Conservation (phyloP, 495 filamentous ascomycete species). For the Clavariopsis aquatica region DNA sequence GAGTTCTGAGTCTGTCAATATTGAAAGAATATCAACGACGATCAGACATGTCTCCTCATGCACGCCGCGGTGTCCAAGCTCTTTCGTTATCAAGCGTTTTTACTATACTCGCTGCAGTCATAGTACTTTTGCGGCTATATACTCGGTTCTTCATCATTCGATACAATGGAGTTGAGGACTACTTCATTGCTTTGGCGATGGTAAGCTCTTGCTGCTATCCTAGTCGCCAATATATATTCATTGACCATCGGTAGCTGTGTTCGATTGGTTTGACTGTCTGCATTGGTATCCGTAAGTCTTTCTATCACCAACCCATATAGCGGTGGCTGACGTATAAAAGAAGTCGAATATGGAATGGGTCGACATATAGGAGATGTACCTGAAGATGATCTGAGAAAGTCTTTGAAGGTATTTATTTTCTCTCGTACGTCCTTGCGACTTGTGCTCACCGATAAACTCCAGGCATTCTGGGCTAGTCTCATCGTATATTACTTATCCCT, state of each 20-base stretch:
- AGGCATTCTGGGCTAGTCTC: constrained; percentile 38
- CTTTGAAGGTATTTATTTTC: constrained; percentile 21
- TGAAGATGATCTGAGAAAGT: constrained; percentile 15
- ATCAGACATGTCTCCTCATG: constrained; percentile 4
- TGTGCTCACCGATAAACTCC: constrained; percentile 8
- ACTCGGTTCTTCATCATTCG: constrained; percentile 33
- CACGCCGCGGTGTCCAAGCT: constrained; percentile 7
- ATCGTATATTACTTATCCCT: constrained; percentile 39
- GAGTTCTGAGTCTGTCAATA: no score
- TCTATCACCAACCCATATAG: not conserved
- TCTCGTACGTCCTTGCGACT: not conserved
- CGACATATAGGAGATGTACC: constrained; percentile 12
- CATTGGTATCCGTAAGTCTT: constrained; percentile 28
- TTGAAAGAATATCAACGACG: not conserved
- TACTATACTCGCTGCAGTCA: constrained; percentile 25
- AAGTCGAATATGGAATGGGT: constrained; percentile 39
- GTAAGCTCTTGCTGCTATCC: constrained; percentile 4
- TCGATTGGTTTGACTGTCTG: constrained; percentile 37
- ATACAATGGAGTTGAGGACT: constrained; percentile 35
- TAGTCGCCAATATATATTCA: not conserved
- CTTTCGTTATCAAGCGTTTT: constrained; percentile 14
- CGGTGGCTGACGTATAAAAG: constrained; percentile 6
- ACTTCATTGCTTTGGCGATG: constrained; percentile 33
- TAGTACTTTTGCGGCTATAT: constrained; percentile 33
- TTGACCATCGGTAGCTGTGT: constrained; percentile 23